These are phyloP conservation scores for Sclerotiophoma versabilis DNA, from an alignment of 2,329 filamentous ascomycete species.

Conservation along the genomic window DNA sequence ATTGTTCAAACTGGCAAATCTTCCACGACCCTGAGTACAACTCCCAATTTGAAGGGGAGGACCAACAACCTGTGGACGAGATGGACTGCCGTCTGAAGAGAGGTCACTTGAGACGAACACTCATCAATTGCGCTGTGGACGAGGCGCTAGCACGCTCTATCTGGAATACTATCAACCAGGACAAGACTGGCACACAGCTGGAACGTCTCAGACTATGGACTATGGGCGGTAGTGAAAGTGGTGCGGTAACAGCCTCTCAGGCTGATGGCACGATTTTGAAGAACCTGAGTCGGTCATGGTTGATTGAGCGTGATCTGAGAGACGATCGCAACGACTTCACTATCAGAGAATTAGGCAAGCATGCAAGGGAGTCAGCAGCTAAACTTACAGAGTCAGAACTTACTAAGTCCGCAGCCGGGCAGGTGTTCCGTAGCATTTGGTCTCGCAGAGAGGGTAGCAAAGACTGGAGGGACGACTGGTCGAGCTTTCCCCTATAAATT, in stretches of 20 bases:
- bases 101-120: constrained; percentile 21
- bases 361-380: constrained; percentile 13
- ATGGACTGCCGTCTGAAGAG: constrained; percentile 11
- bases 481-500: constrained; percentile 26
- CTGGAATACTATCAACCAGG: constrained; percentile 21
- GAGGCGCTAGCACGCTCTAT: constrained; percentile 29
- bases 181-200: constrained; percentile 25
- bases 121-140: constrained; percentile 32
- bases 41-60: constrained; percentile 20
- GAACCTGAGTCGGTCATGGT: constrained; percentile 30
- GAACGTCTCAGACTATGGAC: constrained; percentile 30
- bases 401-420: background rate
- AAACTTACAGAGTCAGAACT: background rate
- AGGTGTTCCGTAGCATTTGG: constrained; percentile 24
- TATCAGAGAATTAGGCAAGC: constrained; percentile 25
- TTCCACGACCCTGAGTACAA: constrained; percentile 18
- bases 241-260: background rate
- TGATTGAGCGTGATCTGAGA: constrained; percentile 25
- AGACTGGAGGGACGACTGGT: constrained; percentile 26
- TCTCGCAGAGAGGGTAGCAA: constrained; percentile 21
- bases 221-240: constrained; percentile 16
- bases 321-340: constrained; percentile 22
- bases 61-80: constrained; percentile 18
- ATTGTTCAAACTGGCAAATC: constrained; percentile 24
- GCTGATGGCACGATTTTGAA: constrained; percentile 1